Conservation (phyloP, 768 basidiomycete species). For the Cystofilobasidium capitatum region DNA sequence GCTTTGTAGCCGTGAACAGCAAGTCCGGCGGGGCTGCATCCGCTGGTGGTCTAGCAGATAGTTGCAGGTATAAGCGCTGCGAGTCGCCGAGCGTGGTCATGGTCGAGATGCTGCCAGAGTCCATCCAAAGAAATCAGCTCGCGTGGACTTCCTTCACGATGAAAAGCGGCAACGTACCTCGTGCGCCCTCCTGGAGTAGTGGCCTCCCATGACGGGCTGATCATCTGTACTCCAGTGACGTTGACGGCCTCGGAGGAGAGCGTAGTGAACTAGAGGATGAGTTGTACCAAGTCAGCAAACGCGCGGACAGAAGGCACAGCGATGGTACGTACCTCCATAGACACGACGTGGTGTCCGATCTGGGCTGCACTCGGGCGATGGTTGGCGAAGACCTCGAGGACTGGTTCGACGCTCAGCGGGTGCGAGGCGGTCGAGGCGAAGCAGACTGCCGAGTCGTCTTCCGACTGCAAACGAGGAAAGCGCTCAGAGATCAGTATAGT, state of each 20-base stretch:
- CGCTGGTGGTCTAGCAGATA: background rate
- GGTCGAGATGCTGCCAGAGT: background rate
- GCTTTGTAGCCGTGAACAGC: constrained; percentile 23
- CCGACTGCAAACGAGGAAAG: too few species aligned
- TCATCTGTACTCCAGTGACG: constrained; percentile 52
- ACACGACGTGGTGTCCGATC: constrained; percentile 1
- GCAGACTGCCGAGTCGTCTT: too few species aligned
- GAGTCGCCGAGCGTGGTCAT: background rate
- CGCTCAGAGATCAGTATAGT: too few species aligned
- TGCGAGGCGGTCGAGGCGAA: constrained; percentile 16
- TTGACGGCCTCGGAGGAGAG: constrained; percentile 34
- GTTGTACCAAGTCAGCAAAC: background rate
- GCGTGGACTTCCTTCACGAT: background rate
- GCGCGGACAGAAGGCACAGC: background rate
- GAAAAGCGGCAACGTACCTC: background rate
- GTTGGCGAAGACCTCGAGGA: constrained; percentile 49
- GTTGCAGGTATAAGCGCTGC: constrained; percentile 1
- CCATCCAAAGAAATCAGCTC: background rate
- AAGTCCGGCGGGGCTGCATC: background rate
- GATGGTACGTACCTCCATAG: constrained; percentile 11
- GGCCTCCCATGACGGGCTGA: constrained; percentile 65
- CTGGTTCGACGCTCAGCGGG: constrained; percentile 42
- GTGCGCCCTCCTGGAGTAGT: constrained; percentile 38
- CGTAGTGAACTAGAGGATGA: constrained; percentile 1
- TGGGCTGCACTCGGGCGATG: constrained; percentile 45